Evolutionary conservation across 768 basidiomycete species (phyloP).

Genomic region (Strobilomyces confusus): DNA sequence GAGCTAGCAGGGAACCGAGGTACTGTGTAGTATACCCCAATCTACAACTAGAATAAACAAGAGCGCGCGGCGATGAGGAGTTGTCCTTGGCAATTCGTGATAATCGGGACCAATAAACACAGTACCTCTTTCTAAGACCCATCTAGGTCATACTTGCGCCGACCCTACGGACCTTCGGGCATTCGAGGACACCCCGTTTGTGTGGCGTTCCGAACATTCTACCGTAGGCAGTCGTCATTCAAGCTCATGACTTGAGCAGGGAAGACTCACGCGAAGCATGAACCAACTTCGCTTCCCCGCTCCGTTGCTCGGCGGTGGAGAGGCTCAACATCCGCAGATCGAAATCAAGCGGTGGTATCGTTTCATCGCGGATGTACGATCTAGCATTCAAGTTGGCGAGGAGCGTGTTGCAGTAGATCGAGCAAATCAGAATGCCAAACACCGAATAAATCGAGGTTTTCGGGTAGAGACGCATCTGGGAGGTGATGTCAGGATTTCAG

Average conservation of each 20-base stretch:
- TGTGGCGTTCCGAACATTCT: not conserved
- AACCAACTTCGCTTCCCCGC: not conserved
- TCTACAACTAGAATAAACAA: not conserved
- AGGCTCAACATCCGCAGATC: not conserved
- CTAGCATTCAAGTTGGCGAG: constrained; percentile 11
- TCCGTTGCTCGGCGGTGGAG: not conserved
- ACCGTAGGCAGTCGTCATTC: not conserved
- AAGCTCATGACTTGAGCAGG: not conserved
- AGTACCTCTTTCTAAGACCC: not conserved
- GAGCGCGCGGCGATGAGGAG: too few relatives aligned
- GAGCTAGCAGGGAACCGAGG: too few relatives aligned
- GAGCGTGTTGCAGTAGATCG: constrained; percentile 10
- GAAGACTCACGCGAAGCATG: not conserved
- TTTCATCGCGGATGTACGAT: constrained; percentile 2
- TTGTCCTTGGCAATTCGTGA: too few relatives aligned
- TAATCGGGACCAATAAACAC: too few relatives aligned
- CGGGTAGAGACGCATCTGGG: not conserved
- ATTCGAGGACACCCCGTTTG: not conserved
- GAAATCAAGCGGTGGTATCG: not conserved
- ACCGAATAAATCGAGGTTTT: not conserved
- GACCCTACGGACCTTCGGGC: not conserved
- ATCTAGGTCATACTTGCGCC: not conserved
- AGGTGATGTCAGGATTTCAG: not conserved
- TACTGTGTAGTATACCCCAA: too few relatives aligned
- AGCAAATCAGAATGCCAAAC: constrained; percentile 7